Base-by-base conservation (phyloP, 352 stramenopile species). In the Chrysophaeum taylorii region DNA sequence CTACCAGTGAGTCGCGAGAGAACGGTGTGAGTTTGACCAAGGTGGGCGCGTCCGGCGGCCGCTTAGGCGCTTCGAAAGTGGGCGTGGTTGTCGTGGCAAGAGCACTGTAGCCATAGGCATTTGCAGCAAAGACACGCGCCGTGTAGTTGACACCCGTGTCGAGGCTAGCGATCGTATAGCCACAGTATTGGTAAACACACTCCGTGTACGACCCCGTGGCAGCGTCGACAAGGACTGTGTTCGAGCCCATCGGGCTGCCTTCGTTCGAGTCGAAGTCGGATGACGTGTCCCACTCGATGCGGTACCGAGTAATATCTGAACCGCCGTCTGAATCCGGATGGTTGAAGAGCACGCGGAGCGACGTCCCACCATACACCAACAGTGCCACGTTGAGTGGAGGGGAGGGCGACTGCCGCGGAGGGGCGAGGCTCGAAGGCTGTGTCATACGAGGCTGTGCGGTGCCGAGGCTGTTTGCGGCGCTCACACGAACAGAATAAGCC, bases 261-360 rank as follows among this genome's bases (percentile, higher is more conserved):
- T 42, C 33, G 18, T 68, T 69, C 0, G 84, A 90, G 64, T 86
- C 78, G 66, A 96, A 96, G 31, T 74, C 82, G 0, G 83, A 71
- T 0, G 73, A 79, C 2, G 77, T 73, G 70, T 97, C 93, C 93
- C 93, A 98, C 77, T 97, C 92, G 5, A 97, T 80, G 72, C 85
- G 85, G 62, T 97, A 98, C 71, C 96, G 93, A 9, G 88, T 92
- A 50, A 98, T 87, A 0, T 82, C 73, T 37, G 94, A 87, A 1
- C 93, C 93, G 21, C 93, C 93, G 71, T 97, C 85, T 69, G 89
- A 94, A 0, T 77, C 36, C 0, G 93, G 92, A 23, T 92, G 81
- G 36, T 78, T 84, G 85, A 86, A 96, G 0, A 91, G 73, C 14
- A 96, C 79, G 39, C 81, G 82, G 18, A 94, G 69, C 29, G 83